These are phyloP conservation scores for Mucor sp. DNA, from an alignment of 371 early-diverging fungal genomes.

Conservation along the genomic window DNA sequence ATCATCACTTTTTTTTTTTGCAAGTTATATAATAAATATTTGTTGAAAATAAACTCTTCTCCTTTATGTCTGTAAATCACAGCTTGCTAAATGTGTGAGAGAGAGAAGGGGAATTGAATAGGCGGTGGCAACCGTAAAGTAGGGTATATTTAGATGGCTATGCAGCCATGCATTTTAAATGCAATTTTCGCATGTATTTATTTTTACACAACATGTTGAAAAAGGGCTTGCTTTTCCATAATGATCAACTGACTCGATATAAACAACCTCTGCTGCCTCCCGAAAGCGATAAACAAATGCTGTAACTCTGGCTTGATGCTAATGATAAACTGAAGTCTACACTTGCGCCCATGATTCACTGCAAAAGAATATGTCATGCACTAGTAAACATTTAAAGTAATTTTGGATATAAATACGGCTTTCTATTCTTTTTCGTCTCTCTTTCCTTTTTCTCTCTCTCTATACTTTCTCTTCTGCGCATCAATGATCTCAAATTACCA, in stretches of 20 bases:
- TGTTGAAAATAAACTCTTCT: background rate
- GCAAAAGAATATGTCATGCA: background rate
- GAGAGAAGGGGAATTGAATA: background rate
- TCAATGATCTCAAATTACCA: background rate
- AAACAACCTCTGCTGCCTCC: background rate
- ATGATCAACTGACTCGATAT: constrained; percentile 1
- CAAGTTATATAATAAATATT: background rate
- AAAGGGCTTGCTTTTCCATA: background rate
- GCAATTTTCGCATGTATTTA: constrained; percentile 1
- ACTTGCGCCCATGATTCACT: background rate
- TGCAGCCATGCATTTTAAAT: background rate
- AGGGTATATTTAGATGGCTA: background rate
- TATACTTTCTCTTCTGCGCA: background rate
- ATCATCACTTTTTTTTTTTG: background rate
- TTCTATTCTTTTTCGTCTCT: background rate
- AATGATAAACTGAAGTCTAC: too few species aligned
- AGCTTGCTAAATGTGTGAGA: background rate
- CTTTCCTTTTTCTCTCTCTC: background rate
- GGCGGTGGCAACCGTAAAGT: background rate
- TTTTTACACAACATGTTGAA: background rate
- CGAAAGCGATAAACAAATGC: background rate
- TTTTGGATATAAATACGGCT: background rate
- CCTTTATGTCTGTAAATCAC: background rate
- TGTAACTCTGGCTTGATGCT: background rate
- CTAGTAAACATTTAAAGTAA: constrained; percentile 2